phyloP scores from a whole-genome alignment of 2,329 filamentous ascomycete species.

The Purpureocillium takamizusanense region DNA sequence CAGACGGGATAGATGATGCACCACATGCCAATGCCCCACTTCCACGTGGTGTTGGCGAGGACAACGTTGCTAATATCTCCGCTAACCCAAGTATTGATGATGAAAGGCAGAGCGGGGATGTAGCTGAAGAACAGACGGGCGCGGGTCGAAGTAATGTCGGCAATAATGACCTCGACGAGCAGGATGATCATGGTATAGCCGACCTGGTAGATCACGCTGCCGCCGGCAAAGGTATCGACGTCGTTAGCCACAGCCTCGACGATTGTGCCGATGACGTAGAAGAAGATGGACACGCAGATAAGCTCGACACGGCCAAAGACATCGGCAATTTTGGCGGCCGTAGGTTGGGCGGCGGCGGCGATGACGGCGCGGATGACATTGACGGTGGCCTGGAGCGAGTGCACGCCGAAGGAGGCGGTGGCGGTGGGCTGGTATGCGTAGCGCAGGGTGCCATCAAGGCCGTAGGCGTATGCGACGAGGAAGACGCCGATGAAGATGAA shows the following conservation, averaged over 20 bases:
- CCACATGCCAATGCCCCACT: conserved; percentile 58
- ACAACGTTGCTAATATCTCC: conserved; percentile 46
- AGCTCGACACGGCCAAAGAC: conserved; percentile 56
- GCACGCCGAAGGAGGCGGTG: conserved; percentile 36
- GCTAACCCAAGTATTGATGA: conserved; percentile 56
- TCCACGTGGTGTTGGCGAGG: conserved; percentile 42
- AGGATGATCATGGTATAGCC: conserved; percentile 50
- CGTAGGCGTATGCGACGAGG: conserved; percentile 55
- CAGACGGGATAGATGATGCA: conserved; percentile 49
- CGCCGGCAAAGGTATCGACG: conserved; percentile 41
- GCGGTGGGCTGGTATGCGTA: conserved; percentile 47
- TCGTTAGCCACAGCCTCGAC: conserved; percentile 40
- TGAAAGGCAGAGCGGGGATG: conserved; percentile 47
- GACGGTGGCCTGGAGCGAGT: conserved; percentile 49
- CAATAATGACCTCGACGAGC: conserved; percentile 51
- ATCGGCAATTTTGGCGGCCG: conserved; percentile 51
- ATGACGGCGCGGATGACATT: conserved; percentile 50
- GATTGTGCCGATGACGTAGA: conserved; percentile 45
- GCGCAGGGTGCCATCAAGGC: conserved; percentile 48
- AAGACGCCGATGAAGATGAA: conserved; percentile 54
- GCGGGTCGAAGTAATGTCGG: conserved; percentile 49
- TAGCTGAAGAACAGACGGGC: conserved; percentile 54
- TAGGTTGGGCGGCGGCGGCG: conserved; percentile 47
- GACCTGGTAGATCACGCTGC: conserved; percentile 47
- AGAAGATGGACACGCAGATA: conserved; percentile 42